Evolutionary conservation across 2,329 filamentous ascomycete species (phyloP).

Genomic region (Epichloe scottii): DNA sequence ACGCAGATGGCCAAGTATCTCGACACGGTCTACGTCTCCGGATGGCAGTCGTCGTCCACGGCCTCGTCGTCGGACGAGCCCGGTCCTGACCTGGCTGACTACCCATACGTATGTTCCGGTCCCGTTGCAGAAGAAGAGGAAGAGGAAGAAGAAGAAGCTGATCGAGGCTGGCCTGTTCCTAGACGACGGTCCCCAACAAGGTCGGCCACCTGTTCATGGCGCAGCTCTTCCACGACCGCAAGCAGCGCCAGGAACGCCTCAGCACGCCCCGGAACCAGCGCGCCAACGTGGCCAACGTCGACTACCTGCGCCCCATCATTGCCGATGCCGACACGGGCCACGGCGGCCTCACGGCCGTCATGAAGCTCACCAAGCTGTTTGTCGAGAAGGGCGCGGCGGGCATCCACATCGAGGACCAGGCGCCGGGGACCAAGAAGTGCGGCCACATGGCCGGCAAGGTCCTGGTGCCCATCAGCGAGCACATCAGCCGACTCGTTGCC

Average conservation of each 20-base stretch:
- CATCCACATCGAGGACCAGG: conserved; percentile 98
- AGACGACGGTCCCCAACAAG: conserved; percentile 98
- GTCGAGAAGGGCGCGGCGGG: conserved; percentile 92
- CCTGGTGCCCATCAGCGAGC: conserved; percentile 88
- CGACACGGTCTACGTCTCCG: conserved; percentile 96
- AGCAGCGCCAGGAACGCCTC: conserved; percentile 91
- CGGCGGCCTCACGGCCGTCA: conserved; percentile 92
- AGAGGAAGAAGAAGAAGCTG: too few relatives aligned
- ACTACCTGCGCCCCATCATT: conserved; percentile 92
- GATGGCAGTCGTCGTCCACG: conserved; percentile 96
- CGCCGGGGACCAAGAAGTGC: conserved; percentile 97
- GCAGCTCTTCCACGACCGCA: conserved; percentile 98
- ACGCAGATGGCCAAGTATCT: conserved; percentile 99
- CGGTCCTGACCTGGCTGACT: conserved; percentile 94
- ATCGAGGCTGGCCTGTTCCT: neutral
- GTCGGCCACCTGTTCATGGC: conserved; percentile 96
- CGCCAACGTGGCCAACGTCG: conserved; percentile 61
- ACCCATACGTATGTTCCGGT: conserved; percentile 59
- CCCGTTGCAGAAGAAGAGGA: neutral
- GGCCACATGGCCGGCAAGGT: conserved; percentile 99
- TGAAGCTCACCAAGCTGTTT: conserved; percentile 98
- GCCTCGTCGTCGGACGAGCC: conserved; percentile 92
- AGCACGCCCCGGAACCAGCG: conserved; percentile 63
- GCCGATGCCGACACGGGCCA: conserved; percentile 97
- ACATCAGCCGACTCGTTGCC: conserved; percentile 94